These are phyloP conservation scores for Candida schatavii DNA, from an alignment of 805 yeast species.

Conservation along the genomic window DNA sequence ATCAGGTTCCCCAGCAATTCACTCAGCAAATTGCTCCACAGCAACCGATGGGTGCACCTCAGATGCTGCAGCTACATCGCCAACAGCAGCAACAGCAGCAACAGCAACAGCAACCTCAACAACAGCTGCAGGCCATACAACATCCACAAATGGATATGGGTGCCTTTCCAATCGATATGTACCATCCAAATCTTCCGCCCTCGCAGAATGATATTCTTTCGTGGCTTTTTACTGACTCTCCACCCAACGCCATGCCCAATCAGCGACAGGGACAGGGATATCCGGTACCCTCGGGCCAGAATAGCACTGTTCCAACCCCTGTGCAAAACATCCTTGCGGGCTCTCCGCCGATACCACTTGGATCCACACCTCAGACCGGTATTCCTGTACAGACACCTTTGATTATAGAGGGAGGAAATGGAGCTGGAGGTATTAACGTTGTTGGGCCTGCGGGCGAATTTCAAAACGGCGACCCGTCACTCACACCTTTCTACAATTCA, in stretches of 20 bases:
- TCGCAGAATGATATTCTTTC: constrained; percentile 37
- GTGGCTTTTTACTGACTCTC: constrained; percentile 37
- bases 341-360: background rate
- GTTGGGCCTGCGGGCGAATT: background rate
- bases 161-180: background rate
- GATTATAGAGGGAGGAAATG: background rate
- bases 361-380: background rate
- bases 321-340: background rate
- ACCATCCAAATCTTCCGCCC: constrained; percentile 17
- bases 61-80: background rate
- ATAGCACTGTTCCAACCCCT: background rate
- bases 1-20: background rate
- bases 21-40: background rate
- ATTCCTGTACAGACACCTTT: background rate
- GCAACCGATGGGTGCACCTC: background rate
- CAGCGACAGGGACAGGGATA: background rate
- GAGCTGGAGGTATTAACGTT: too few species aligned
- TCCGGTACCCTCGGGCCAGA: background rate
- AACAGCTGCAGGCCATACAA: background rate
- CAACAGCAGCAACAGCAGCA: constrained; percentile 1
- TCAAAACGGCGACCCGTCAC: constrained; percentile 3
- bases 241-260: constrained; percentile 12
- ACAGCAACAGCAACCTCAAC: background rate
- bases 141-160: background rate
- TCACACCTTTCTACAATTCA: constrained; percentile 4